Conservation (phyloP, 2,329 filamentous ascomycete genomes). For the Alternaria sp. region DNA sequence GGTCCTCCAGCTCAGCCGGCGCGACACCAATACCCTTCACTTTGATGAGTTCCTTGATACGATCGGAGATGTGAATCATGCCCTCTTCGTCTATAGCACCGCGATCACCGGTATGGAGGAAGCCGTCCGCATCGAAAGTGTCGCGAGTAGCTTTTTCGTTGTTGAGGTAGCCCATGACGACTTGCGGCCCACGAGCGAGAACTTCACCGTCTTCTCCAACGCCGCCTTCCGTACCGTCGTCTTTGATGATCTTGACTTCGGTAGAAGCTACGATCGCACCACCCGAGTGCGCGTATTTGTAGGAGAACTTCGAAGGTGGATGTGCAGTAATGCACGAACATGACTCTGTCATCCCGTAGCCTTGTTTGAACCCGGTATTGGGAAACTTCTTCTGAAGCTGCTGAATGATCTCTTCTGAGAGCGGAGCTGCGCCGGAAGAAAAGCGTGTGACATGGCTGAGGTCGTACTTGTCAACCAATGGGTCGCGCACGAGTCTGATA, state of each 20-base stretch:
- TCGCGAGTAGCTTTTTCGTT: slow-evolving; percentile 52
- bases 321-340: slow-evolving; percentile 69
- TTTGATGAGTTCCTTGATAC: slow-evolving; percentile 73
- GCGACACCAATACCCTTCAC: slow-evolving; percentile 69
- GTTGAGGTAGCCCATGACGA: slow-evolving; percentile 59
- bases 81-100: slow-evolving; percentile 63
- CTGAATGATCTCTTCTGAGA: slow-evolving; percentile 64
- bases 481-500: slow-evolving; percentile 65
- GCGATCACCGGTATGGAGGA: slow-evolving; percentile 64
- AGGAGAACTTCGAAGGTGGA: slow-evolving; percentile 62
- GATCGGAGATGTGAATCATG: slow-evolving; percentile 64
- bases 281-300: slow-evolving; percentile 63
- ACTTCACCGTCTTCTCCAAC: slow-evolving; percentile 61
- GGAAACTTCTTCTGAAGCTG: slow-evolving; percentile 64
- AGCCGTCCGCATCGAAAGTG: slow-evolving; percentile 58
- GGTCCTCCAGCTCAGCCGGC: slow-evolving; percentile 68
- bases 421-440: slow-evolving; percentile 66
- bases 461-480: slow-evolving; percentile 62
- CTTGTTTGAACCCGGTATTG: slow-evolving; percentile 66
- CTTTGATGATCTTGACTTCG: slow-evolving; percentile 65
- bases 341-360: slow-evolving; percentile 72
- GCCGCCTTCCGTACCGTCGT: slow-evolving; percentile 60
- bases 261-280: slow-evolving; percentile 65
- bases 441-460: slow-evolving; percentile 62
- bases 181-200: slow-evolving; percentile 55